Base-by-base conservation (phyloP, 2,329 filamentous ascomycete species). In the Pseudopithomyces chartarum region DNA sequence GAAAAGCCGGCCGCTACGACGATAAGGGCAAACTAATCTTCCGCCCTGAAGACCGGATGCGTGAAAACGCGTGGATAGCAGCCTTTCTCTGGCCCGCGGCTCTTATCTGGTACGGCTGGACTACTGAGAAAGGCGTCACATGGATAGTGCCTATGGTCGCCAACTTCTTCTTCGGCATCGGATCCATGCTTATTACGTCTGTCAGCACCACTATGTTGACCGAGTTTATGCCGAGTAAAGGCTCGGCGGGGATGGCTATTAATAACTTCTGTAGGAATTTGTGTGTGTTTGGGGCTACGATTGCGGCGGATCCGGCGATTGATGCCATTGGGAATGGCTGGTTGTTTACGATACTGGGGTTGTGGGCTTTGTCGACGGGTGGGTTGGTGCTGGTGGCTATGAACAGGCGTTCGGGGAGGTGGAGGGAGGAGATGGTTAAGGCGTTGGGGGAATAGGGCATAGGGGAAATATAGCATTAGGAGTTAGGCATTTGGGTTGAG, bases 401-500 rank as follows among this genome's bases (percentile, higher is more conserved):
- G 77, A 81, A 81, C 65, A 82, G 78, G 60, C 88, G 83, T 65
- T 86, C 86, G 0, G 78, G 81, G 17, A 79, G 78, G 64, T 92
- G 90, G 90, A 83, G 89, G 65, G 77, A 77, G 50, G 73, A 75
- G 29, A 89, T 91, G 86, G 85, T 90, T 12, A 57, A 61, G 46
- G 62, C 54, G 33, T 42, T 69, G 39, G 67, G 65, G 5, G 65
- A 50, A 32, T 7, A n/a, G n/a, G n/a, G n/a, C n/a, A n/a, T n/a
- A n/a, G n/a, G n/a, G n/a, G n/a, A n/a, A n/a, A n/a, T n/a, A n/a
- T n/a, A n/a, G n/a, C n/a, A n/a, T n/a, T n/a, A n/a, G n/a, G n/a
- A n/a, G n/a, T n/a, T n/a, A n/a, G n/a, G n/a, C n/a, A n/a, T n/a
- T n/a, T n/a, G n/a, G n/a, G n/a, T n/a, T n/a, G n/a, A n/a, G n/a